Conservation (phyloP, 129 eudicot species). For the Oenanthe sinensis region DNA sequence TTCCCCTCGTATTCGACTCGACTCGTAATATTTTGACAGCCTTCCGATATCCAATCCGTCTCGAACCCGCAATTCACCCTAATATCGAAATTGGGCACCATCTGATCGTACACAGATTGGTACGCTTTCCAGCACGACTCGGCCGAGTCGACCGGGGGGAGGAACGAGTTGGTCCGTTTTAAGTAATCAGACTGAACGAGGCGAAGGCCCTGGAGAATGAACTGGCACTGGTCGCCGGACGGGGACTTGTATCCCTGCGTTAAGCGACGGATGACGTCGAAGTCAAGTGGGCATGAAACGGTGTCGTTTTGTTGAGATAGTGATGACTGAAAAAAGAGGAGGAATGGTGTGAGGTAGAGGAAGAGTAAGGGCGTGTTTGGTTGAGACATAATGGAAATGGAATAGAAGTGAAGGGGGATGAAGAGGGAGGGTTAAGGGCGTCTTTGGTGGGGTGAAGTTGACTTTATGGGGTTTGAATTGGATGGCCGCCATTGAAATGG, state of each 20-base stretch:
- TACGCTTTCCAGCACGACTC: constrained; percentile 68
- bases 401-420: background rate
- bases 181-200: constrained; percentile 59
- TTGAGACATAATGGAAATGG: background rate
- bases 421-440: background rate
- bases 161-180: constrained; percentile 37
- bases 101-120: constrained; percentile 33
- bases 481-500: background rate
- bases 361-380: constrained; percentile 17
- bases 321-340: background rate
- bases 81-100: constrained; percentile 42
- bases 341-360: background rate
- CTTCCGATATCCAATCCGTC: constrained; percentile 56
- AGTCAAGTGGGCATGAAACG: constrained; percentile 57
- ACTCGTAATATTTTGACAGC: constrained; percentile 68
- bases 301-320: constrained; percentile 21
- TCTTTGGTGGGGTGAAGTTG: background rate
- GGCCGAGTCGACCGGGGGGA: constrained; percentile 56
- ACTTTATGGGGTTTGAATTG: background rate
- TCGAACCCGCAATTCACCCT: constrained; percentile 57
- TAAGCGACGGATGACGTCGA: constrained; percentile 32
- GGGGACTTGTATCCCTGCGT: constrained; percentile 28
- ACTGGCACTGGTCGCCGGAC: constrained; percentile 40
- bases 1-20: constrained; percentile 41
- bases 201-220: constrained; percentile 56